These are phyloP conservation scores for Centella asiatica DNA, from an alignment of 129 eudicot species.

Conservation along the genomic window DNA sequence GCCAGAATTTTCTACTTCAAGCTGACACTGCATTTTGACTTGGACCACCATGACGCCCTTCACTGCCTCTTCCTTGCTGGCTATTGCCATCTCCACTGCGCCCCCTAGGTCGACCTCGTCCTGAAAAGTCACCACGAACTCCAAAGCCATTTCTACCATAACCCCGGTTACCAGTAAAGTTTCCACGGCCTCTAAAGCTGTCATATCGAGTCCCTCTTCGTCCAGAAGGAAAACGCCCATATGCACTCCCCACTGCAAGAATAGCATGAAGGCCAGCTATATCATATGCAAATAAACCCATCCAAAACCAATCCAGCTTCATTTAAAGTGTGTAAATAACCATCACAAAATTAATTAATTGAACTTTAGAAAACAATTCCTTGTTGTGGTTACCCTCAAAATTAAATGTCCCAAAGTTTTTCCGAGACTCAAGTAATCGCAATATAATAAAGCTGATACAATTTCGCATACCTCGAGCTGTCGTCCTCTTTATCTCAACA, in stretches of 20 bases:
- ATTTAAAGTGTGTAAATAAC: not conserved
- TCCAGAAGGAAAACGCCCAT: constrained; percentile 41
- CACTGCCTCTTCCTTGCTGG: constrained; percentile 11
- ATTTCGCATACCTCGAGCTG: constrained; percentile 41
- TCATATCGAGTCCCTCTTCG: constrained; percentile 57
- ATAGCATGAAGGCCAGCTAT: not conserved
- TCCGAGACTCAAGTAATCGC: not conserved
- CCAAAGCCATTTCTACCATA: constrained; percentile 61
- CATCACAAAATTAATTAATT: not conserved
- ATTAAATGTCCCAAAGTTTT: not conserved
- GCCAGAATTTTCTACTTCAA: not conserved
- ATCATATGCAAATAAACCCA: not conserved
- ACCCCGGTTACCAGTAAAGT: constrained; percentile 48
- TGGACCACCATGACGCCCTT: constrained; percentile 2
- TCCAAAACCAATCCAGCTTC: not conserved
- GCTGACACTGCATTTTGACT: constrained; percentile 23
- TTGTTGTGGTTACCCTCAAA: not conserved
- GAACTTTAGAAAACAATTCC: too few species aligned
- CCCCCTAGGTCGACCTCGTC: constrained; percentile 43
- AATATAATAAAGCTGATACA: not conserved
- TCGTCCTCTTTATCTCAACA: constrained; percentile 55
- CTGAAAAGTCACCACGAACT: constrained; percentile 50
- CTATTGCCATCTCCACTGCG: constrained; percentile 47
- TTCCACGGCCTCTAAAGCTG: constrained; percentile 60
- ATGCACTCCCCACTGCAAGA: constrained; percentile 45